A percentile compares a stretch with the other conserved stretches of the same genome.
Conservation (phyloP, 129 eudicot species). For the Artemisia annua region DNA sequence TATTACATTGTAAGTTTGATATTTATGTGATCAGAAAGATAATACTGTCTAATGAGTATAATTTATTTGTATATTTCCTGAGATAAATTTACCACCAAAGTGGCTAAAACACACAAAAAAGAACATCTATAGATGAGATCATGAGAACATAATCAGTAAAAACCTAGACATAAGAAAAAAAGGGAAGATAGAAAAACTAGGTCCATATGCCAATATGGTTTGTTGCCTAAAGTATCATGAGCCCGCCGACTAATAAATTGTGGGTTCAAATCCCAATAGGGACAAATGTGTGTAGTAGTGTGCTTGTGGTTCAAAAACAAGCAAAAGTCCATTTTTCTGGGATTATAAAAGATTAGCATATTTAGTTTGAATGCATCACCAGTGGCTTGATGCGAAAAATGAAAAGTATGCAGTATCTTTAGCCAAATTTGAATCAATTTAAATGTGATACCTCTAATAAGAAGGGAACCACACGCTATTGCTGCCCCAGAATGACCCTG, state of each 20-base stretch:
- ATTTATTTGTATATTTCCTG: too few species aligned
- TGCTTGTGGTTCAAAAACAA: too few species aligned
- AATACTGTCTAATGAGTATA: background rate
- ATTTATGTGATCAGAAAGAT: background rate
- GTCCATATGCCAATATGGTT: too few species aligned
- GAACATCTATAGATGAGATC: background rate
- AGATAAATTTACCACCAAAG: background rate
- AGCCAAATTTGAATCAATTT: background rate
- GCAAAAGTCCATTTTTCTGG: too few species aligned
- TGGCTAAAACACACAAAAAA: background rate
- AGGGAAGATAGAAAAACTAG: too few species aligned
- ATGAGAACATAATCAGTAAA: background rate
- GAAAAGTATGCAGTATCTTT: background rate
- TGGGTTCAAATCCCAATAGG: too few species aligned
- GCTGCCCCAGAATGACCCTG: conserved; percentile 98
- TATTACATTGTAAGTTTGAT: too few species aligned
- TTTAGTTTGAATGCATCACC: background rate
- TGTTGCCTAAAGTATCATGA: too few species aligned
- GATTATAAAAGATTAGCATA: background rate
- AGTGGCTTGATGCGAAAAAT: background rate
- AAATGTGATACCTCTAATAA: conserved; percentile 59
- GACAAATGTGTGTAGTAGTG: too few species aligned
- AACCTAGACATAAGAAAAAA: background rate
- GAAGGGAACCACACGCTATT: conserved; percentile 84
- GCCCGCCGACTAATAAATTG: too few species aligned